Percentiles rank a stretch among this genome's conserved stretches.
Conservation (phyloP, 192 early-diverging fungal species). For the Gigaspora rosea region DNA sequence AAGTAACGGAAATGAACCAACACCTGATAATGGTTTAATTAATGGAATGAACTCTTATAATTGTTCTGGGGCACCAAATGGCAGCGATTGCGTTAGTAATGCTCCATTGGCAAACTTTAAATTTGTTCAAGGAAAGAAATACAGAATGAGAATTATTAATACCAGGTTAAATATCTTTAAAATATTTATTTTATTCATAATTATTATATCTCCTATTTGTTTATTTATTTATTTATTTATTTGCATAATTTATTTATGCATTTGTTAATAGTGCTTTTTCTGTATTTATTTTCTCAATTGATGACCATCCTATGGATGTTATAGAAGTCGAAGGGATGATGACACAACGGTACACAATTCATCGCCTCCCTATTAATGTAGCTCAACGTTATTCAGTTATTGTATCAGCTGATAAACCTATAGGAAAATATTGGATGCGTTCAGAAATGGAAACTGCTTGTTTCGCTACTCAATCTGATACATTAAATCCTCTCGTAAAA, state of each 20-base stretch:
- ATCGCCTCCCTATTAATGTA: slow-evolving; percentile 46
- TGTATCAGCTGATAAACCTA: slow-evolving; percentile 46
- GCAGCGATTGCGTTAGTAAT: slow-evolving; percentile 26
- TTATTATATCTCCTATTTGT: too few species aligned
- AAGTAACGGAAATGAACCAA: neutral
- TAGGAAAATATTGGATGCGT: slow-evolving; percentile 51
- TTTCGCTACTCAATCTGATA: slow-evolving; percentile 30
- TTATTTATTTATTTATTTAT: neutral
- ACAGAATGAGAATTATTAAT: slow-evolving; percentile 65
- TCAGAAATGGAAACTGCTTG: slow-evolving; percentile 44
- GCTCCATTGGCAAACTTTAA: slow-evolving; percentile 36
- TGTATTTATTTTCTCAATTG: slow-evolving; percentile 66
- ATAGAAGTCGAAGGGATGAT: slow-evolving; percentile 70
- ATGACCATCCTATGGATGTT: slow-evolving; percentile 65
- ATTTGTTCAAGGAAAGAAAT: slow-evolving; percentile 40
- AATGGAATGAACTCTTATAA: slow-evolving; percentile 50
- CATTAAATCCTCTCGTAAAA: slow-evolving; percentile 36
- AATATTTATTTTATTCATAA: neutral
- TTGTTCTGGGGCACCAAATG: slow-evolving; percentile 36
- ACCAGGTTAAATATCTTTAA: slow-evolving; percentile 37
- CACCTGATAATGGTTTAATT: slow-evolving; percentile 54
- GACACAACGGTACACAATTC: slow-evolving; percentile 35
- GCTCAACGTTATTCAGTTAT: slow-evolving; percentile 57
- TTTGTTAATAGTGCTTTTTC: slow-evolving; percentile 51
- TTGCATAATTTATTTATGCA: neutral